These are phyloP conservation scores for Pseudogymnoascus sp. DNA, from an alignment of 2,329 filamentous ascomycete species.

Conservation along the genomic window DNA sequence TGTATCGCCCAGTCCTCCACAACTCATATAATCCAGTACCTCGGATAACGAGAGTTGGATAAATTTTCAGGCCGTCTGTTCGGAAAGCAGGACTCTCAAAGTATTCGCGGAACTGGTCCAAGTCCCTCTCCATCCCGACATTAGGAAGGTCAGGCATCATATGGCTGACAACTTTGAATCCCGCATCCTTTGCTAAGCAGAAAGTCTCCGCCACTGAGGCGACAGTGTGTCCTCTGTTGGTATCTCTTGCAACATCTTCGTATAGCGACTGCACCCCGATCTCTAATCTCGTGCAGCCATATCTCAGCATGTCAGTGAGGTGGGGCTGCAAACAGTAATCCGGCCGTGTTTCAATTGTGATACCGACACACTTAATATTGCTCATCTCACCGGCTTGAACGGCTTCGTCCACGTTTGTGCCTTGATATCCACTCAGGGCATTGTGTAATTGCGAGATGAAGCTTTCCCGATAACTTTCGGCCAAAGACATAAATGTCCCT, in stretches of 20 bases:
- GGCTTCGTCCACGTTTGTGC: constrained; percentile 88
- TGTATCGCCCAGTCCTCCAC: constrained; percentile 93
- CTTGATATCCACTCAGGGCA: constrained; percentile 91
- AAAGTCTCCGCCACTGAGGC: constrained; percentile 94
- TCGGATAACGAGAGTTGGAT: constrained; percentile 92
- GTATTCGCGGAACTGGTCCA: constrained; percentile 96
- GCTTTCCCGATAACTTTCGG: constrained; percentile 79
- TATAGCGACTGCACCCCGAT: constrained; percentile 95
- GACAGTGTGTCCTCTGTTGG: constrained; percentile 93
- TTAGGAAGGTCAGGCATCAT: constrained; percentile 99
- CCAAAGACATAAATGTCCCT: constrained; percentile 95
- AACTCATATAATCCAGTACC: constrained; percentile 95
- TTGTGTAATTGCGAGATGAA: constrained; percentile 97
- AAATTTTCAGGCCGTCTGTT: constrained; percentile 96
- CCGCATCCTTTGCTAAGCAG: constrained; percentile 92
- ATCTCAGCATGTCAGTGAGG: constrained; percentile 91
- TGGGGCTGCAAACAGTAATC: constrained; percentile 98
- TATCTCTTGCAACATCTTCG: constrained; percentile 96
- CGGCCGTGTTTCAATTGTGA: constrained; percentile 94
- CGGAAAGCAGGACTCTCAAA: constrained; percentile 95
- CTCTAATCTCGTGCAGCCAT: constrained; percentile 90
- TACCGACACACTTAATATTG: constrained; percentile 94
- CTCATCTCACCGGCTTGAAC: constrained; percentile 94
- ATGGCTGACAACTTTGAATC: constrained; percentile 97
- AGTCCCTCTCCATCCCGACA: constrained; percentile 94